These are phyloP conservation scores for Scutellaria minor DNA, from an alignment of 257 asterid genomes.

Conservation along the genomic window DNA sequence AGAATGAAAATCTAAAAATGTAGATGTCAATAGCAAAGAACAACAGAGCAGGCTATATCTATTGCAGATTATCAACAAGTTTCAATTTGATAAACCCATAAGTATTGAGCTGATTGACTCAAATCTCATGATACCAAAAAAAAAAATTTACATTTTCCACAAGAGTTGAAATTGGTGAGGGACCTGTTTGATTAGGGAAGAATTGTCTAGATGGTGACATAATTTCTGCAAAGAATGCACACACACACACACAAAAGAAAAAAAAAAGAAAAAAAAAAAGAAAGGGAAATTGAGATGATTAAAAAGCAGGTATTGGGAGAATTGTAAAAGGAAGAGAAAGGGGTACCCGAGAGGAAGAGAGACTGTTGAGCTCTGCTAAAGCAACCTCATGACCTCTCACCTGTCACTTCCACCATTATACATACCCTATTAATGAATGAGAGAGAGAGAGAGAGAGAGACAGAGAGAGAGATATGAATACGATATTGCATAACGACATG, in stretches of 20 bases:
- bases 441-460: no score
- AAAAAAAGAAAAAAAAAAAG: no score
- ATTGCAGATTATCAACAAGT: neutral
- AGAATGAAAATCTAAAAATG: neutral
- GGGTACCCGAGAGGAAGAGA: slow-evolving; percentile 64
- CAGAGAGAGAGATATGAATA: no score
- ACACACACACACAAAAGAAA: no score
- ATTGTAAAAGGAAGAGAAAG: neutral
- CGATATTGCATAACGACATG: no score
- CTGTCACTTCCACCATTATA: slow-evolving; percentile 40
- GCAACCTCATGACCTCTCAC: slow-evolving; percentile 74
- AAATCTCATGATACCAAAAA: no score
- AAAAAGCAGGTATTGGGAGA: neutral
- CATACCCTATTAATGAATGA: neutral
- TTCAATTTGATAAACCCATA: no score
- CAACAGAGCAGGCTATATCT: neutral
- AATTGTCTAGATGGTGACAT: neutral
- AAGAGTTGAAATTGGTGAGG: no score
- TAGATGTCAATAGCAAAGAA: neutral
- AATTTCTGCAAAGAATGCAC: neutral
- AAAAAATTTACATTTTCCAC: no score
- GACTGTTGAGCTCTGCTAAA: slow-evolving; percentile 64
- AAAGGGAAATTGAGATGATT: neutral
- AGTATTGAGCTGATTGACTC: no score
- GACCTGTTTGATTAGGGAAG: no score